Evolutionary conservation across 345 rosid genomes (phyloP), one percentile per base, ranked within the genome.

Genomic region (Geranium brycei): DNA sequence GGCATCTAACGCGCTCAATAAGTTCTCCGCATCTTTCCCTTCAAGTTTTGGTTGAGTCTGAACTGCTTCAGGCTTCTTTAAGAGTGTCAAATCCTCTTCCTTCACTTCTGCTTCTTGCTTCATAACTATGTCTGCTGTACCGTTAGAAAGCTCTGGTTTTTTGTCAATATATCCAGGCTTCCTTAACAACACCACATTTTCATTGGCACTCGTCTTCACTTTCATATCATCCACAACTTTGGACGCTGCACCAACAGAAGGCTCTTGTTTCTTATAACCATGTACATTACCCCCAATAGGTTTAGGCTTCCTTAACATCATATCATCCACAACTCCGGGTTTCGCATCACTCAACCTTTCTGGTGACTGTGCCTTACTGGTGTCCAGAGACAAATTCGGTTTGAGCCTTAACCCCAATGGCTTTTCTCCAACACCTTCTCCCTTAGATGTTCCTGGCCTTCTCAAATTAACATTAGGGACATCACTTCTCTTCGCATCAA

Each of bases 401-500:
- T 75, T 77, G 65, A 87, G 78, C 60, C 78, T 80, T 75, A 85
- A 69, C 74, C 76, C 84, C 23, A 90, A 81, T 31, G 79, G 84
- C 67, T 71, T 81, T 63, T 83, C 85, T 58, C 78, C 77, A 12
- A 72, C 81, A 51, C 76, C 88, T 69, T 73, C 86, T 69, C 69
- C 83, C 58, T 82, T 82, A 67, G 73, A 78, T 30, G 83, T 16
- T 57, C 75, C 68, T 5, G 95, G 97, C 78, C 85, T 93, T 71
- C 97, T 83, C 82, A 93, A 75, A 61, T 86, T 82, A 74, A 90
- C 95, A 81, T 90, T 82, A 51, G 96, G 96, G 68, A 88, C 73
- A 35, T 4, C 10, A 61, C 71, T 85, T 59, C 80, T 69, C 72
- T 74, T 85, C 23, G 57, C 63, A 57, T 66, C 72, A 70, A 79